Percentiles rank a stretch among this genome's conserved stretches.
Evolutionary conservation across 257 asterid genomes (phyloP).

Genomic region (Nicotiana tomentosiformis): DNA sequence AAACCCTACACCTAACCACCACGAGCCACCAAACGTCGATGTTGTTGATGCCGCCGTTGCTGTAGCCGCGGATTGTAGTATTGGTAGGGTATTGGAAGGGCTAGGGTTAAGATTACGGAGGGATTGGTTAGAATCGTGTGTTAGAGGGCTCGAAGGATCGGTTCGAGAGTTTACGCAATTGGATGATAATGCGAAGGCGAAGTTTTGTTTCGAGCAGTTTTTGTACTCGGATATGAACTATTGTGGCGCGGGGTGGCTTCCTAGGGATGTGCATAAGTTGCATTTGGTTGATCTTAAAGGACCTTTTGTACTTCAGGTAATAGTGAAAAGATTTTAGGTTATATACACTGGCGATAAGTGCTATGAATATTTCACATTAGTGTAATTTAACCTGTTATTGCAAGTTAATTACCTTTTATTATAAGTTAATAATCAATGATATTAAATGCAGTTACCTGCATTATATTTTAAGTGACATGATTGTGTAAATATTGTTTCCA

Average conservation of each 20-base stretch:
- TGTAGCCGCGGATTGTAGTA: slow-evolving; percentile 30
- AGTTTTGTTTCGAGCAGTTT: slow-evolving; percentile 73
- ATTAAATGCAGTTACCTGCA: no score
- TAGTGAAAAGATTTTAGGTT: neutral
- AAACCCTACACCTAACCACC: slow-evolving; percentile 9
- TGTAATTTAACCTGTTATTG: no score
- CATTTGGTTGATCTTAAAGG: slow-evolving; percentile 76
- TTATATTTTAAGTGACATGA: no score
- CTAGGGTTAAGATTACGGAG: slow-evolving; percentile 53
- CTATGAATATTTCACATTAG: no score
- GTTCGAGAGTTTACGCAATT: slow-evolving; percentile 42
- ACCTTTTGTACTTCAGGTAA: slow-evolving; percentile 92
- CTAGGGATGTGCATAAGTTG: slow-evolving; percentile 46
- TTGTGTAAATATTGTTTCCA: no score
- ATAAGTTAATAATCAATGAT: no score
- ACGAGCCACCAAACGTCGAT: slow-evolving; percentile 3
- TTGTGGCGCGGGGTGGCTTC: slow-evolving; percentile 78
- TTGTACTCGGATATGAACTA: slow-evolving; percentile 70
- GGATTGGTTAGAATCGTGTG: slow-evolving; percentile 76
- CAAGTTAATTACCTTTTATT: no score
- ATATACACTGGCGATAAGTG: no score
- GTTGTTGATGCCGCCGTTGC: neutral
- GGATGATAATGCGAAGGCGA: slow-evolving; percentile 58
- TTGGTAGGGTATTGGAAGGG: slow-evolving; percentile 38
- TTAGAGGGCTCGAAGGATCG: slow-evolving; percentile 41